These are phyloP conservation scores for Populus tremula DNA, from an alignment of 345 rosid species.

Conservation along the genomic window DNA sequence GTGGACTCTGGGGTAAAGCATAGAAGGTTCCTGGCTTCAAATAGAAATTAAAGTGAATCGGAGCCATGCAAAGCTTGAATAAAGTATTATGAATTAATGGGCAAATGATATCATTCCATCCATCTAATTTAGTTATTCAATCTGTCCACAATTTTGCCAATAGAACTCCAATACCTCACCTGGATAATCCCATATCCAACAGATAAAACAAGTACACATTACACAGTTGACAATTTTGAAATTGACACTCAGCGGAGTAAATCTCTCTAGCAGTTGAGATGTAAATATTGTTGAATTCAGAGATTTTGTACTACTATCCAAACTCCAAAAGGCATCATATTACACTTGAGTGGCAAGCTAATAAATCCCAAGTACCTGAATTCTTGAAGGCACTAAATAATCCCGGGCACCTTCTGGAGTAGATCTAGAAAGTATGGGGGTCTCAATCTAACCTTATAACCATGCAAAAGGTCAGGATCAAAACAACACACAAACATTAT, in stretches of 20 bases:
- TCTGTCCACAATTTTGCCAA: not conserved
- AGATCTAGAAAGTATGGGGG: constrained; percentile 91
- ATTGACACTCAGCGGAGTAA: not conserved
- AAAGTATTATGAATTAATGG: constrained; percentile 13
- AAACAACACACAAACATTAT: constrained; percentile 14
- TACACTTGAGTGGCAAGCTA: not conserved
- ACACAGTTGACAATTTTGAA: not conserved
- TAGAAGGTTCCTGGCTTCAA: constrained; percentile 98
- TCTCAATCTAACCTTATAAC: constrained; percentile 80
- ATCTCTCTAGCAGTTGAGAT: not conserved
- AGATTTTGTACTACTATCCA: not conserved
- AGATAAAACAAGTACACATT: not conserved
- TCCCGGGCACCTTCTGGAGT: constrained; percentile 99
- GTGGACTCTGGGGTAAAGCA: constrained; percentile 98
- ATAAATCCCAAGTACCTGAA: constrained; percentile 62
- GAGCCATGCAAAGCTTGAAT: constrained; percentile 21
- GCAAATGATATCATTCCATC: not conserved
- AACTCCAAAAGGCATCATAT: not conserved
- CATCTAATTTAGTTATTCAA: not conserved
- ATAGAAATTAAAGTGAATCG: constrained; percentile 44
- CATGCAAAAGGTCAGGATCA: constrained; percentile 45
- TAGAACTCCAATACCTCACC: not conserved
- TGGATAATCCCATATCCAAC: not conserved
- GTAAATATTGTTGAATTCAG: not conserved
- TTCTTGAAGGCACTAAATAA: constrained; percentile 92